phyloP scores from a whole-genome alignment of 495 filamentous ascomycete species.

The Lindgomyces ingoldianus region DNA sequence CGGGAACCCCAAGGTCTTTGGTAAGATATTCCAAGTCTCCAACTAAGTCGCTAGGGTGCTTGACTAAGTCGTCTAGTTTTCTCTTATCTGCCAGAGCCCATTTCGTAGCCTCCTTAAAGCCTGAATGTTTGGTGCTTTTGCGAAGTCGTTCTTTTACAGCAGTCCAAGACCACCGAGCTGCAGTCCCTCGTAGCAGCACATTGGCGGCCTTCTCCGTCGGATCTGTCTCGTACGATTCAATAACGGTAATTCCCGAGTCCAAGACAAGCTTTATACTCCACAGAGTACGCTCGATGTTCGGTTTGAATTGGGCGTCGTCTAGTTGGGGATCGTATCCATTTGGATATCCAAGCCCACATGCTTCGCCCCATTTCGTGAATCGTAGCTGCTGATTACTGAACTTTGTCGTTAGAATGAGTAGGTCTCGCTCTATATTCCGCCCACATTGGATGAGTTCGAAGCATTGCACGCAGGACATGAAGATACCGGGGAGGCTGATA shows the following conservation, averaged over 20 bases:
- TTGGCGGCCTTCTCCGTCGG: background rate
- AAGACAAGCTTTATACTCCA: background rate
- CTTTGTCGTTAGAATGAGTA: background rate
- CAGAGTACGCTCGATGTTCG: background rate
- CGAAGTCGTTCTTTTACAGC: background rate
- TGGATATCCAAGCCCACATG: background rate
- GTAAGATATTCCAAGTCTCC: background rate
- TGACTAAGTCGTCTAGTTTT: background rate
- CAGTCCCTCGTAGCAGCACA: background rate
- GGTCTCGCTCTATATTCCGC: background rate
- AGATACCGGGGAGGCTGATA: conserved; percentile 7
- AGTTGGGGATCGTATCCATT: background rate
- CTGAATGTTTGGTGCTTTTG: background rate
- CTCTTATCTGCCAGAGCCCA: background rate
- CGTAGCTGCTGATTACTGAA: conserved; percentile 6
- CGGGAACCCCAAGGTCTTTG: background rate
- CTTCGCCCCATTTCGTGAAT: conserved; percentile 5
- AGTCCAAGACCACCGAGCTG: conserved; percentile 3
- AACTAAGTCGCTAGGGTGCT: background rate
- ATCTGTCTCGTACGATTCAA: background rate
- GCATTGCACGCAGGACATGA: conserved; percentile 4
- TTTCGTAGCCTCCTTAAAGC: background rate
- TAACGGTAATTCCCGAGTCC: background rate
- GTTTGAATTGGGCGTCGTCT: background rate
- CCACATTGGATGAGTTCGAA: conserved; percentile 7